Conservation (phyloP, 306 rosid species). For the Ormosia emarginata region DNA sequence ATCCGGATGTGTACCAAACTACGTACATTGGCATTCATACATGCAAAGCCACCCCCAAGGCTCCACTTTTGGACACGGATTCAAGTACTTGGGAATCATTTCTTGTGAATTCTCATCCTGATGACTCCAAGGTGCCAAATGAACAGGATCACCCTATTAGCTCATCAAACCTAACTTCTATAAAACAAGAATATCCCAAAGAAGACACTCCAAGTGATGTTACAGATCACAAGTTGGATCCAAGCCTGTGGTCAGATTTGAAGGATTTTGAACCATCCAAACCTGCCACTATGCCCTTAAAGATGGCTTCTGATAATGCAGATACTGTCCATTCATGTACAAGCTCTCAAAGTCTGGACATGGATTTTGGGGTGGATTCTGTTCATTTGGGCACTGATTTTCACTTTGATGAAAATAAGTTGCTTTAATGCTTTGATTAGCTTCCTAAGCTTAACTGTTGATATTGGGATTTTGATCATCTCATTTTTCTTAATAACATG, state of each 20-base stretch:
- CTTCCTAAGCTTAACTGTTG: background rate
- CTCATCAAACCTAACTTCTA: background rate
- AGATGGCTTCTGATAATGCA: slow-evolving; percentile 8
- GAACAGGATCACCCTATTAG: background rate
- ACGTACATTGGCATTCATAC: slow-evolving; percentile 80
- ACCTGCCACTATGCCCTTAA: slow-evolving; percentile 11
- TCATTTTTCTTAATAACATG: too few species aligned
- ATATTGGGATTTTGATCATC: background rate
- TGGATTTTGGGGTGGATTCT: slow-evolving; percentile 31
- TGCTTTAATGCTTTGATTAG: background rate
- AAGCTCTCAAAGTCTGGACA: slow-evolving; percentile 10
- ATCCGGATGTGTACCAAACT: slow-evolving; percentile 40
- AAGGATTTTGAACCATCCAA: slow-evolving; percentile 45
- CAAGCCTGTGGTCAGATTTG: slow-evolving; percentile 49
- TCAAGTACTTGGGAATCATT: slow-evolving; percentile 23
- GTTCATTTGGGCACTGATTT: slow-evolving; percentile 27
- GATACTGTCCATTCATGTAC: slow-evolving; percentile 34
- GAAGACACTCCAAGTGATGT: slow-evolving; percentile 33
- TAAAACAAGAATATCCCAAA: slow-evolving; percentile 36
- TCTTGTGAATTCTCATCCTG: slow-evolving; percentile 8
- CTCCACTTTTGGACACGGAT: slow-evolving; percentile 40
- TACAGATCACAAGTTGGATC: slow-evolving; percentile 31
- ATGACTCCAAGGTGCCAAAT: slow-evolving; percentile 8
- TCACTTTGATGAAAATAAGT: slow-evolving; percentile 27
- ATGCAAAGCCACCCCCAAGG: slow-evolving; percentile 40